Base-by-base conservation (phyloP, 2,329 filamentous ascomycete genomes). In the Alternaria infectoria region DNA sequence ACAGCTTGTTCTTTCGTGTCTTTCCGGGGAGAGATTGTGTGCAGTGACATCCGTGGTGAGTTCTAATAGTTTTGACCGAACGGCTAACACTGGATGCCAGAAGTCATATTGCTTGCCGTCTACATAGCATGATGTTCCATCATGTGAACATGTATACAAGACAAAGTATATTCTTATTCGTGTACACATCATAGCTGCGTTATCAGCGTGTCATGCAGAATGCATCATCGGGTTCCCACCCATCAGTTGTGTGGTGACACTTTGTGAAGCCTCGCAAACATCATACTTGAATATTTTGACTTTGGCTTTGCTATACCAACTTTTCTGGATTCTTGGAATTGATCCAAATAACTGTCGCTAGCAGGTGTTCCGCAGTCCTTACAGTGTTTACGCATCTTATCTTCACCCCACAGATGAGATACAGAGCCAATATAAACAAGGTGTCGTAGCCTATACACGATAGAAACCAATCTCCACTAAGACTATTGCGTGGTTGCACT, bases 341-440 rank as follows among this genome's bases (percentile, higher is more conserved):
- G n/a, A 17, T 6, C 4, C 0, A 4, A n/a, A 10, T 0, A 40
- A 40, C 0, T 2, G 1, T 40, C 36, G 36, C 2, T 11, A 40
- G n/a, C 5, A 40, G 36, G 8, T 6, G 3, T 17, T 40, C 4
- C 15, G 4, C 36, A 40, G 1, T 40, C 9, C 9, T 3, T 17
- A 1, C n/a, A 17, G 9, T 3, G 3, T 17, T 0, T 17, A 40
- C 2, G 36, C 36, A 17, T 17, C 36, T 40, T 40, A 40, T 40
- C 36, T 40, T 5, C 11, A 40, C 36, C 36, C 36, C 36, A 40
- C 36, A 40, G 36, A 17, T 17, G n/a, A 6, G 15, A 0, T 40
- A 5, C 2, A 40, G 36, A 11, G 1, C 36, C 5, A 11, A 40
- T 40, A 11, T 40, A 40, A 40, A 17, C n/a, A 17, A 40, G 4